A percentile compares a stretch with the other conserved stretches of the same genome.
phyloP scores from a whole-genome alignment of 768 basidiomycete species.

The Lactarius tabidus region DNA sequence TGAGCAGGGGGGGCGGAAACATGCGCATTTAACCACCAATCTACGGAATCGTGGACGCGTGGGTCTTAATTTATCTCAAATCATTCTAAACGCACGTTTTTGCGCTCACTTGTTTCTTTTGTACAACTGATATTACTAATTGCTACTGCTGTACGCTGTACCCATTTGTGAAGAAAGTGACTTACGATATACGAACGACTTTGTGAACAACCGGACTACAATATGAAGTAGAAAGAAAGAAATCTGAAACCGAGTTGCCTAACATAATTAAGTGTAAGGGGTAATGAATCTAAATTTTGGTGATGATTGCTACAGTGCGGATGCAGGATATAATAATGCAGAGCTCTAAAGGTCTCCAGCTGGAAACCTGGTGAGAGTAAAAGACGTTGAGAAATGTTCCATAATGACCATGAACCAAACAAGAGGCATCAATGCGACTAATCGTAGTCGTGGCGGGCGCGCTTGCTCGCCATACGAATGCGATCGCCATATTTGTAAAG shows the following conservation, averaged over 20 bases:
- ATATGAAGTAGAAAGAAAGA: neutral
- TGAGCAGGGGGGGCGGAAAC: neutral
- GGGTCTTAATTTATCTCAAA: too few relatives aligned
- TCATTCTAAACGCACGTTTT: too few relatives aligned
- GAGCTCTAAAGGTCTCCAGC: neutral
- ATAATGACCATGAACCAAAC: neutral
- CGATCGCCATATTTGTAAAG: slow-evolving; percentile 22
- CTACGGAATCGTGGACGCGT: too few relatives aligned
- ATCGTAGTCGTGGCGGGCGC: slow-evolving; percentile 25
- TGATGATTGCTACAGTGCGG: neutral
- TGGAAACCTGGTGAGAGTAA: too few relatives aligned
- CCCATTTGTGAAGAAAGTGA: too few relatives aligned
- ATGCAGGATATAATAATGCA: neutral
- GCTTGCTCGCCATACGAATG: slow-evolving; percentile 22
- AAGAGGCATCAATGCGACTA: neutral
- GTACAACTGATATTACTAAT: too few relatives aligned
- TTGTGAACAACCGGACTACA: neutral
- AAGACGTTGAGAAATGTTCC: neutral
- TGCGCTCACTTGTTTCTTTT: too few relatives aligned
- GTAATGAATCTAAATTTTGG: neutral
- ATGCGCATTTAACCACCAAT: neutral
- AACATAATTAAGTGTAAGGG: neutral
- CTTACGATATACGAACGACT: neutral
- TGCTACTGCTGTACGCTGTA: too few relatives aligned
- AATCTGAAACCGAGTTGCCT: neutral